These are phyloP conservation scores for Allomyces macrogynus DNA, from an alignment of 192 early-diverging fungal species.

Conservation along the genomic window DNA sequence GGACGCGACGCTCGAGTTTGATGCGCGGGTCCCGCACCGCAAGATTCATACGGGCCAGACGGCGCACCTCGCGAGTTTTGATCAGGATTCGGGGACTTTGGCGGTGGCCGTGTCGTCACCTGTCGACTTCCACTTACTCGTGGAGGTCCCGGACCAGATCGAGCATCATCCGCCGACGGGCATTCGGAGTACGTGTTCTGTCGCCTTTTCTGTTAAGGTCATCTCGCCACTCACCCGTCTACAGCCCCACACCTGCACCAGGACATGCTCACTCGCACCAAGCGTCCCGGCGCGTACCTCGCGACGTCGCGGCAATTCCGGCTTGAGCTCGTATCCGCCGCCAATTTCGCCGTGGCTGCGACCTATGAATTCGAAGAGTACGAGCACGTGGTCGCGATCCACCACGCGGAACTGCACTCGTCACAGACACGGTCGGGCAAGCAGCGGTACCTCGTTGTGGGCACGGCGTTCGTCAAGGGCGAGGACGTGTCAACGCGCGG, in stretches of 20 bases:
- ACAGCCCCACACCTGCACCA: not conserved
- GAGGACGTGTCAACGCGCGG: conserved; percentile 84
- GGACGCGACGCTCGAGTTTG: conserved; percentile 44
- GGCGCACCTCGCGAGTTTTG: conserved; percentile 13
- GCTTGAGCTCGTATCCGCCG: conserved; percentile 75
- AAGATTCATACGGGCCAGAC: conserved; percentile 44
- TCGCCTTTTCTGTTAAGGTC: not conserved
- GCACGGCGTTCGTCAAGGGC: conserved; percentile 65
- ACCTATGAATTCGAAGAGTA: conserved; percentile 47
- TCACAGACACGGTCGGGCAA: conserved; percentile 66
- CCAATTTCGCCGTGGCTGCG: conserved; percentile 89
- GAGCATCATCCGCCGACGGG: not conserved
- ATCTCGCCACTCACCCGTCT: not conserved
- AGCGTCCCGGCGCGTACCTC: conserved; percentile 20
- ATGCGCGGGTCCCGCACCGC: conserved; percentile 52
- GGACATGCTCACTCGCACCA: conserved; percentile 6
- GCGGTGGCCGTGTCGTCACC: not conserved
- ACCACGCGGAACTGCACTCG: conserved; percentile 59
- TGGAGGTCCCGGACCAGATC: not conserved
- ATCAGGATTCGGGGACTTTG: not conserved
- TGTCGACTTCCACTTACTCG: not conserved
- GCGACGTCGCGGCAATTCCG: conserved; percentile 42
- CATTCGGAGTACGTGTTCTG: not conserved
- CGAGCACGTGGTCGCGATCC: conserved; percentile 62
- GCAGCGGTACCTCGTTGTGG: conserved; percentile 69